A percentile compares a stretch with the other conserved stretches of the same genome.
These are phyloP conservation scores for Pachysandra terminalis DNA, from an alignment of 164 flowering plant species.

Conservation along the genomic window DNA sequence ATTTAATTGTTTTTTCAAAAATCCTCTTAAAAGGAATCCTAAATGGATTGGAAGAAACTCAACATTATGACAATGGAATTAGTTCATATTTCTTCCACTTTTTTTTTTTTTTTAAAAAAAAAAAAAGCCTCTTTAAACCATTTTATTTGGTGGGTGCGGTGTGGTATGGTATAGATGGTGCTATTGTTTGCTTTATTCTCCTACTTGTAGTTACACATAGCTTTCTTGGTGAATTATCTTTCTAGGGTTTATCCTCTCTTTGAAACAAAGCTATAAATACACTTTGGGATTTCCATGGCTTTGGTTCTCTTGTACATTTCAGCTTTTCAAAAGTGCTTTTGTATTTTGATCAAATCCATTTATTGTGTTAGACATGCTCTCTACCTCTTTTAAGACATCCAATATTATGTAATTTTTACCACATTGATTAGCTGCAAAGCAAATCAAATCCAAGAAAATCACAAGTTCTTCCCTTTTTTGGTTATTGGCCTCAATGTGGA, in stretches of 20 bases:
- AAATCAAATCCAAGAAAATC: too few relatives aligned
- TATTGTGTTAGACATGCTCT: slow-evolving; percentile 21
- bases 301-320: slow-evolving; percentile 30
- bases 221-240: slow-evolving; percentile 31
- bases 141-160: slow-evolving; percentile 29
- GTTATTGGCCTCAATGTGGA: not conserved
- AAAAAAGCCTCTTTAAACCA: slow-evolving; percentile 21
- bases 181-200: slow-evolving; percentile 33
- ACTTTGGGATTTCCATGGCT: slow-evolving; percentile 28
- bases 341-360: slow-evolving; percentile 26
- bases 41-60: slow-evolving; percentile 26
- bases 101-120: slow-evolving; percentile 4
- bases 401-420: slow-evolving; percentile 13
- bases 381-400: slow-evolving; percentile 7
- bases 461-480: not conserved
- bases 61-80: too few relatives aligned
- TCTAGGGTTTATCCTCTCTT: slow-evolving; percentile 22
- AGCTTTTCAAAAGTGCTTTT: slow-evolving; percentile 12
- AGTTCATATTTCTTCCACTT: not conserved
- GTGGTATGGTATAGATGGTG: slow-evolving; percentile 17
- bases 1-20: too few relatives aligned
- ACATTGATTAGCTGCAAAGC: too few relatives aligned
- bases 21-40: slow-evolving; percentile 25
- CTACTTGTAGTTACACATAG: slow-evolving; percentile 13
- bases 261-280: slow-evolving; percentile 28